Evolutionary conservation across 768 basidiomycete species (phyloP), one percentile per base, ranked within the genome.

Genomic region (Lepiota subincarnata): DNA sequence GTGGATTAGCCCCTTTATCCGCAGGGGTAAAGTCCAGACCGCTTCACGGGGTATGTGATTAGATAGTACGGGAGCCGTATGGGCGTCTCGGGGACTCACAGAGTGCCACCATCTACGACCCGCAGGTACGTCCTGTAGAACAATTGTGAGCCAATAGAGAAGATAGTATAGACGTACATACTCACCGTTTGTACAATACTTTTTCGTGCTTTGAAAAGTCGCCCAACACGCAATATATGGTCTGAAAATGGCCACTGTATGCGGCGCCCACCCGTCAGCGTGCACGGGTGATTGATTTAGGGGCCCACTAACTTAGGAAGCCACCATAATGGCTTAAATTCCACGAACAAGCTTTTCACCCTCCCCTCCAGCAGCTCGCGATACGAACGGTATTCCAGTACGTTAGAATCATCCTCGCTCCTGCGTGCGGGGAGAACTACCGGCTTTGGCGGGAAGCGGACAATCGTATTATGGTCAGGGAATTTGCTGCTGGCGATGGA

Each of bases 1-100:
- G 18, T 18, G 45, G 38, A 13, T 53, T 47, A 6, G 62, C 57
- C 8, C 70, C 65, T 39, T 66, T 65, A 56, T 77, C 73, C 14
- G 72, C 62, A 12, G 80, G 81, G 26, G 84, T 77, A 60, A 85
- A 83, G 64, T 87, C 86, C 16, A 87, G 66, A n/a, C 84, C 84
- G 42, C 85, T 87, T 5, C 57, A 18, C 24, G 19, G 22, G 4
- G 12, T 44, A 28, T 39, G 39, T 60, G 39, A 58, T 42, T 40
- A 42, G 43, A 50, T 35, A 31, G 31, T 31, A 8, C 31, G 31
- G 31, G 7, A 1, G 7, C 13, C 1, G 42, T 13, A 5, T 24
- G 6, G 5, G 24, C 24, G 24, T 24, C 24, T 24, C 24, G 24
- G 24, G 24, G 43, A 66, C 80, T 59, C 61, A 86, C 85, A 87